phyloP scores from a whole-genome alignment of 208 protist genomes.

The Leishmania tarentolae region DNA sequence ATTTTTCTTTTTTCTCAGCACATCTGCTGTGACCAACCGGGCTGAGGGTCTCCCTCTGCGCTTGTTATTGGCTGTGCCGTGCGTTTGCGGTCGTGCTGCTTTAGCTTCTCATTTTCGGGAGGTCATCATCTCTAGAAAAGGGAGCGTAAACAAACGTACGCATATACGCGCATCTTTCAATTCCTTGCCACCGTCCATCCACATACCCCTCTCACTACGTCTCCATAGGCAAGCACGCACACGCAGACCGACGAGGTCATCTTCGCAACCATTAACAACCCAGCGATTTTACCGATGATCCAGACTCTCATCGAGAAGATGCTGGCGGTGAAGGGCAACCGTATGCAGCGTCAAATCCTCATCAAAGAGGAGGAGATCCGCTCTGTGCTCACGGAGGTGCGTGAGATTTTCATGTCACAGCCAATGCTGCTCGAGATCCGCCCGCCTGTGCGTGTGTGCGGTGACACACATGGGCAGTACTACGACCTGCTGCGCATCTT shows the following conservation, averaged over 20 bases:
- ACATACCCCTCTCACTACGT: background rate
- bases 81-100: background rate
- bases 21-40: background rate
- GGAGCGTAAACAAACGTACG: background rate
- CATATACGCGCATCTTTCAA: background rate
- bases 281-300: conserved; percentile 7
- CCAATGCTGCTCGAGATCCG: conserved; percentile 89
- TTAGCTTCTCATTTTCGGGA: background rate
- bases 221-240: background rate
- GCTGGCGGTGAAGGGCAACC: conserved; percentile 12
- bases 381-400: conserved; percentile 60
- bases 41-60: background rate
- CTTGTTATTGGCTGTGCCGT: background rate
- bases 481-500: conserved; percentile 99
- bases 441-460: conserved; percentile 86
- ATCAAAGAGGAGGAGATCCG: conserved; percentile 82
- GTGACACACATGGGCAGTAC: conserved; percentile 99
- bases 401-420: conserved; percentile 91
- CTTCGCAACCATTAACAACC: conserved; percentile 13
- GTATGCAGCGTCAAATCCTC: conserved; percentile 53
- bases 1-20: background rate
- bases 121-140: background rate
- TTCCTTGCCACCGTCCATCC: background rate
- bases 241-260: background rate
- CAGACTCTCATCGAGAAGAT: conserved; percentile 25